Base-by-base conservation (phyloP, 768 basidiomycete species). In the Amanita rubescens region DNA sequence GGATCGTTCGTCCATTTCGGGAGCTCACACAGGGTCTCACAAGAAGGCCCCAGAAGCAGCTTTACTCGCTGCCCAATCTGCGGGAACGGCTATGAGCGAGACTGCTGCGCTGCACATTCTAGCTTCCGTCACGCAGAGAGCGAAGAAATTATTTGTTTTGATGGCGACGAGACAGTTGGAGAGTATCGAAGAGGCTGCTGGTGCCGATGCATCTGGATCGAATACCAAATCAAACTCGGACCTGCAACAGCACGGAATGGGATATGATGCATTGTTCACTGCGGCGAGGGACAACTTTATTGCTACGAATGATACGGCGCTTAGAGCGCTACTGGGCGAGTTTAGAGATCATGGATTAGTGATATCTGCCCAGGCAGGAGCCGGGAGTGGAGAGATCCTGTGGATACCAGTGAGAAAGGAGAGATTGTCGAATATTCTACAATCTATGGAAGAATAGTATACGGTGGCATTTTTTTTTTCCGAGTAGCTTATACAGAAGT, bases 401-500 rank as follows among this genome's bases (percentile, higher is more conserved):
- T 96, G 93, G 93, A 90, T 96, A 59, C 90, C 91, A 1, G 61
- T 97, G 60, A 75, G 87, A 57, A 86, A 84, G 66, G 90, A 93
- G 62, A 76, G 85, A 59, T 63, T 94, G 58, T 65, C 65, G 15
- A 75, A 65, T 54, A 70, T 86, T 6, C 62, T 83, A 20, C 56
- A 51, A 37, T 60, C 62, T 27, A 25, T 50, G 24, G 44, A 46
- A 11, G 44, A 46, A 17, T 46, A 46, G n/a, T n/a, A n/a, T n/a
- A 19, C 20, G 8, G 12, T 39, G 38, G 27, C 27, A 30, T 30
- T 30, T 30, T 30, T 30, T 30, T n/a, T n/a, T 51, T 55, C 55
- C 48, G 55, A 35, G 55, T 54, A 45, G 27, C 14, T 37, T 50
- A 67, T 44, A 75, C 68, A 22, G 79, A 75, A 27, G 87, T 78